Evolutionary conservation across 176 grass and related monocot genomes (phyloP).

Genomic region (Aegilops tauschii): DNA sequence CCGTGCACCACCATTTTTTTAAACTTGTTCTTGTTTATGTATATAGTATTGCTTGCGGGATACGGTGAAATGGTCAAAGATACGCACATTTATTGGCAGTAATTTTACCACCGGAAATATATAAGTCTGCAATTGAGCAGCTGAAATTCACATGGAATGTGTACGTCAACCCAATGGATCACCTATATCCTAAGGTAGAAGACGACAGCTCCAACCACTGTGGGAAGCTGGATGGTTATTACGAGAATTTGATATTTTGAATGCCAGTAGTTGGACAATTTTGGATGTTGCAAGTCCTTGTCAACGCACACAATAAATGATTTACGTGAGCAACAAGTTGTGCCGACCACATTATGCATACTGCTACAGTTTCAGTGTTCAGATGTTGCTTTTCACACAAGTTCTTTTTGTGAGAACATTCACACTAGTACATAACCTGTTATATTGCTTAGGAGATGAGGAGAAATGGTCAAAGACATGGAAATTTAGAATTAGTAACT

Average conservation of each 20-base stretch:
- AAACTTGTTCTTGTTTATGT: no score
- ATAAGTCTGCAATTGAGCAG: neutral
- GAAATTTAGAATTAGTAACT: no score
- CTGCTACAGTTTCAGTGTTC: neutral
- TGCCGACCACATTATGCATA: neutral
- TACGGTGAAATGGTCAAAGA: no score
- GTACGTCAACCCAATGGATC: no score
- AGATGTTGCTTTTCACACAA: neutral
- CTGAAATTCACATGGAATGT: neutral
- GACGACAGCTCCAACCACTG: neutral
- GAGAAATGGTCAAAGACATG: no score
- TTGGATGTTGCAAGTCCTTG: neutral
- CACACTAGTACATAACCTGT: neutral
- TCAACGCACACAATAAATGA: neutral
- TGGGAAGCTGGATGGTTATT: neutral
- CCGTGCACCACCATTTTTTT: no score
- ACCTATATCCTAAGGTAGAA: no score
- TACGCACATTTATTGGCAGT: no score
- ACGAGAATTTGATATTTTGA: neutral
- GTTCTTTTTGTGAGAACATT: no score
- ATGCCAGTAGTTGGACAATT: no score
- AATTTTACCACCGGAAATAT: neutral
- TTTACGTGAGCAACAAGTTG: neutral
- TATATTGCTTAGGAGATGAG: no score
- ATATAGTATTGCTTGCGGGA: no score